Evolutionary conservation across 2,329 filamentous ascomycete species (phyloP).

Genomic region (Ceratocystis lukuohia): DNA sequence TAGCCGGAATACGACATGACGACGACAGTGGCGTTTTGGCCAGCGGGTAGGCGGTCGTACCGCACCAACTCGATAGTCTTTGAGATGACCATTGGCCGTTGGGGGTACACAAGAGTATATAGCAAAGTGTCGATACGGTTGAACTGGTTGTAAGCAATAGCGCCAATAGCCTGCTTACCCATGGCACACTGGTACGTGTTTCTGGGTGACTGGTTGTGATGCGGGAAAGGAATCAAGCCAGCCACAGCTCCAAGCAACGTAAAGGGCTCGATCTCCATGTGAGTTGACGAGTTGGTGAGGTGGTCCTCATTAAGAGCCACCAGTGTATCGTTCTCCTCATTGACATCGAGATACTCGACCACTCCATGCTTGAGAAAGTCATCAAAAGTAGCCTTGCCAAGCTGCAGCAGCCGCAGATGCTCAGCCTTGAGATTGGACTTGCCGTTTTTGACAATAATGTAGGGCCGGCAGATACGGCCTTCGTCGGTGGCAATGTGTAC

Average conservation of each 20-base stretch:
- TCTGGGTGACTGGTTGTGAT: slow-evolving; percentile 96
- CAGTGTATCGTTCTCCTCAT: slow-evolving; percentile 93
- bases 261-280: slow-evolving; percentile 95
- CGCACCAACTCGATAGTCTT: slow-evolving; percentile 93
- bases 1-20: slow-evolving; percentile 99
- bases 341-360: slow-evolving; percentile 93
- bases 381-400: slow-evolving; percentile 78
- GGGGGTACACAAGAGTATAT: slow-evolving; percentile 94
- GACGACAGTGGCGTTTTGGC: slow-evolving; percentile 92
- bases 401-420: slow-evolving; percentile 68
- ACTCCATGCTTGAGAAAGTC: slow-evolving; percentile 83
- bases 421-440: slow-evolving; percentile 65
- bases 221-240: slow-evolving; percentile 90
- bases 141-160: slow-evolving; percentile 95
- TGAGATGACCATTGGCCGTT: slow-evolving; percentile 93
- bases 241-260: slow-evolving; percentile 92
- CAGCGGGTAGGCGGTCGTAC: slow-evolving; percentile 92
- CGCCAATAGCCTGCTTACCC: slow-evolving; percentile 91
- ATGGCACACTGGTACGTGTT: slow-evolving; percentile 94
- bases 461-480: slow-evolving; percentile 85
- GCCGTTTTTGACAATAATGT: slow-evolving; percentile 86
- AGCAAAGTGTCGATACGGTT: slow-evolving; percentile 90
- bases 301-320: slow-evolving; percentile 82
- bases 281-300: slow-evolving; percentile 71
- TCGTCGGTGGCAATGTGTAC: slow-evolving; percentile 96